These are phyloP conservation scores for Gnomoniopsis smithogilvyi DNA, from an alignment of 2,329 filamentous ascomycete species.

Conservation along the genomic window DNA sequence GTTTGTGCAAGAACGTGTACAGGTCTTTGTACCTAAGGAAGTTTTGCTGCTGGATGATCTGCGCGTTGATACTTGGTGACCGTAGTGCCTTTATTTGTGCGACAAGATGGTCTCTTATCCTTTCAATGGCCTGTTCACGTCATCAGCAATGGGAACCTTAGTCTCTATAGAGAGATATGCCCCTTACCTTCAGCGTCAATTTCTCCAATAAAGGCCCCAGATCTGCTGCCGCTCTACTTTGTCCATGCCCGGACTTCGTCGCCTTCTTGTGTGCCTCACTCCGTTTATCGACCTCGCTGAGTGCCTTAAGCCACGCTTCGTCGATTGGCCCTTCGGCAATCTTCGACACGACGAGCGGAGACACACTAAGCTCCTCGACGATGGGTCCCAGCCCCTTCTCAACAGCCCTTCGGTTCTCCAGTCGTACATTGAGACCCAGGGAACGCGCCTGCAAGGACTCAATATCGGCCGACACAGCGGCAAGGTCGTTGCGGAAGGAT, in stretches of 20 bases:
- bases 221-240: slow-evolving; percentile 76
- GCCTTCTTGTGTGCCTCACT: slow-evolving; percentile 69
- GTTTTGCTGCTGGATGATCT: slow-evolving; percentile 91
- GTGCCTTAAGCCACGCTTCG: slow-evolving; percentile 78
- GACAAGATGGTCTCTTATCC: slow-evolving; percentile 92
- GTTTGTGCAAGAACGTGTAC: slow-evolving; percentile 78
- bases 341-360: slow-evolving; percentile 77
- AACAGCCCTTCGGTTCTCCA: slow-evolving; percentile 86
- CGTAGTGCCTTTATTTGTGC: slow-evolving; percentile 90
- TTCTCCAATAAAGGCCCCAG: slow-evolving; percentile 82
- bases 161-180: neutral
- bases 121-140: slow-evolving; percentile 71
- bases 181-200: slow-evolving; percentile 70
- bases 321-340: slow-evolving; percentile 89
- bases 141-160: neutral
- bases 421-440: slow-evolving; percentile 72
- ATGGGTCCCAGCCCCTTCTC: slow-evolving; percentile 84
- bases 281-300: slow-evolving; percentile 81
- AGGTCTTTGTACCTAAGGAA: slow-evolving; percentile 87
- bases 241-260: slow-evolving; percentile 50
- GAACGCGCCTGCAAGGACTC: slow-evolving; percentile 89
- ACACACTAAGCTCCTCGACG: slow-evolving; percentile 87
- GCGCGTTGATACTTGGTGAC: slow-evolving; percentile 94
- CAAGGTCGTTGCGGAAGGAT: slow-evolving; percentile 90
- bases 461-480: slow-evolving; percentile 89